phyloP scores from a whole-genome alignment of 306 rosid genomes.

The Delonix regia region DNA sequence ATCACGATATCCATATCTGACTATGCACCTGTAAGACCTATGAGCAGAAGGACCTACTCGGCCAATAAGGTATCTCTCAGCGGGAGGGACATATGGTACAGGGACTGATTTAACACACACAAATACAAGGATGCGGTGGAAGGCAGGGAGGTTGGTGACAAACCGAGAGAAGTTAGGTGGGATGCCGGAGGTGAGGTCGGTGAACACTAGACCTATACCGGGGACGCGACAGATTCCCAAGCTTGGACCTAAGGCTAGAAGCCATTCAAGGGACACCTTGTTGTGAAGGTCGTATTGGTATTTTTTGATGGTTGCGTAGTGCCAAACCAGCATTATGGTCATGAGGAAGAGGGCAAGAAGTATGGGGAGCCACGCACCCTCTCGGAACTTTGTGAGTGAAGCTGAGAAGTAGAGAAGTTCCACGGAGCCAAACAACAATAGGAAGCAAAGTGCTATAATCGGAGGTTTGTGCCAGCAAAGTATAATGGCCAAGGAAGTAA shows the following conservation, averaged over 20 bases:
- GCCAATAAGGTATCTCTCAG: slow-evolving; percentile 87
- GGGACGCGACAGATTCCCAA: slow-evolving; percentile 48
- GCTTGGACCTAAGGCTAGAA: slow-evolving; percentile 42
- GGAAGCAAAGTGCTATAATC: slow-evolving; percentile 10
- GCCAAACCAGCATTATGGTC: slow-evolving; percentile 43
- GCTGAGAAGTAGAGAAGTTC: slow-evolving; percentile 48
- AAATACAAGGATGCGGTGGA: slow-evolving; percentile 44
- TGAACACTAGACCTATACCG: slow-evolving; percentile 44
- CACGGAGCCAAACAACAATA: slow-evolving; percentile 39
- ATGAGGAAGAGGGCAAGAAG: slow-evolving; percentile 38
- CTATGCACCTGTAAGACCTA: slow-evolving; percentile 79
- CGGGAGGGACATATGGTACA: slow-evolving; percentile 49
- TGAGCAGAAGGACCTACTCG: slow-evolving; percentile 84
- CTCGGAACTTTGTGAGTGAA: slow-evolving; percentile 35
- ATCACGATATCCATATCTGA: slow-evolving; percentile 89
- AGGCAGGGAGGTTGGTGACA: slow-evolving; percentile 46
- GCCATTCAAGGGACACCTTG: slow-evolving; percentile 43
- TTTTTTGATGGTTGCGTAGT: slow-evolving; percentile 44
- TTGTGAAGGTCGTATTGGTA: slow-evolving; percentile 45
- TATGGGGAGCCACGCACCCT: slow-evolving; percentile 49
- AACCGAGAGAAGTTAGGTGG: slow-evolving; percentile 48
- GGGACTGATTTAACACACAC: slow-evolving; percentile 45
- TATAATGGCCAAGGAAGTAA: neutral
- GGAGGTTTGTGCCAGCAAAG: neutral
- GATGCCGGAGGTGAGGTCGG: slow-evolving; percentile 43